Evolutionary conservation across 192 early-diverging fungal species (phyloP), one percentile per base, ranked within the genome.

Genomic region (Backusella morwellensis): DNA sequence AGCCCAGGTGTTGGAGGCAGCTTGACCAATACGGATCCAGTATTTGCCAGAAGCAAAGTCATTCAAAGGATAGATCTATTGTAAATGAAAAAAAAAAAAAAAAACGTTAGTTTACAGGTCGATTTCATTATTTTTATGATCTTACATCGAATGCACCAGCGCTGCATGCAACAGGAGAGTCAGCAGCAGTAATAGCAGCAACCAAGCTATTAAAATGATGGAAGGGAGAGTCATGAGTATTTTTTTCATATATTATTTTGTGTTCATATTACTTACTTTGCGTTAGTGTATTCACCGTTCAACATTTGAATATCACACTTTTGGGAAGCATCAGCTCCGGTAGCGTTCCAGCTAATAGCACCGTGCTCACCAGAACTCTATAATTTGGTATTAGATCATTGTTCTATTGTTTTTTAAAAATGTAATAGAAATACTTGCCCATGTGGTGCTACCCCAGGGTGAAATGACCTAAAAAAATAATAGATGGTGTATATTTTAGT

Each of bases 1-100:
- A 36, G 40, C 67, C 80, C 80, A 82, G 34, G 21, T 75, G n/a
- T 56, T 63, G 12, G 68, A 54, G 3, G 68, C 17, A 44, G 72
- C 32, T 69, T 79, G 78, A 42, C 80, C 80, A 23, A 82, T 82
- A 72, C 80, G 80, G 44, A 82, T 69, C 50, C 72, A 82, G 63
- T 82, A 82, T 38, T 77, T 47, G 14, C 80, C 80, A 36, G 66
- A 4, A 44, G 63, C 72, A 42, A 82, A 82, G 42, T 82, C 77
- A 59, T 70, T 75, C 54, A 82, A 70, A 41, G 74, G 77, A n/a
- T 68, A 54, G 19, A 78, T 74, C 74, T 70, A 70, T 32, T 66
- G 12, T 59, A 11, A 23, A 0, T 32, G 32, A 2, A 32, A 32
- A 32, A 32, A 29, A 29, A 59, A 59, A 17, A 15, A 50, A 7